Base-by-base conservation (phyloP, 257 asterid species). In the Scutellaria minor region DNA sequence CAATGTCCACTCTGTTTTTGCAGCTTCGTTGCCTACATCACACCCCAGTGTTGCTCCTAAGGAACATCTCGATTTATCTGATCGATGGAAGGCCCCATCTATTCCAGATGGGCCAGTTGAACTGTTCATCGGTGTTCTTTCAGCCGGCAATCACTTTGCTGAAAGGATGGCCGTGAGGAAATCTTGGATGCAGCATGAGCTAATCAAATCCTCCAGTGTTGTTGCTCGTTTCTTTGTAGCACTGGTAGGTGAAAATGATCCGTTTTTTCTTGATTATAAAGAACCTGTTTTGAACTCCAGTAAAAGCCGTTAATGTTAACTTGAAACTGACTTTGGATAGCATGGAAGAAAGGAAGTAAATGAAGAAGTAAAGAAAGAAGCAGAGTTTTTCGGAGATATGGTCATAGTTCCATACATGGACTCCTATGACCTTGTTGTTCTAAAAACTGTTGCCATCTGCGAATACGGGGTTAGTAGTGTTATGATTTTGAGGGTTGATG, bases 81-180 rank as follows among this genome's bases (percentile, higher is more conserved):
- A 81, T 11, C 75, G 54, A 77, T 93, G 92, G 96, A 87, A 69
- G 78, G 96, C 96, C 8, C 96, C 96, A 0, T 89, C 88, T 31
- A 74, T 90, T 68, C 84, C 76, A 48, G 84, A 85, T 40, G 81
- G 71, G n/a, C 85, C 84, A 0, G 94, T 85, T 39, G 92, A 87
- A 65, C 78, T 93, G 57, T 88, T 90, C 83, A 86, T 93, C 18
- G 98, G 98, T 39, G 70, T 93, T 78, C 95, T 93, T 66, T 93
- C 98, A 1, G 96, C 98, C 13, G 97, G 96, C 59, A 89, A 83
- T 81, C 98, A 93, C 84, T 90, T 93, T 78, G 96, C 91, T 13
- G 97, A 93, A 84, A 80, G 98, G 51, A 93, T 93, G 98, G 96
- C 96, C 22, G 89, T 80, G 44, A 83, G 98, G 73, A 90, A 81